Evolutionary conservation across 495 filamentous ascomycete genomes (phyloP), one percentile per base, ranked within the genome.

Genomic region (Daldinia vernicosa): DNA sequence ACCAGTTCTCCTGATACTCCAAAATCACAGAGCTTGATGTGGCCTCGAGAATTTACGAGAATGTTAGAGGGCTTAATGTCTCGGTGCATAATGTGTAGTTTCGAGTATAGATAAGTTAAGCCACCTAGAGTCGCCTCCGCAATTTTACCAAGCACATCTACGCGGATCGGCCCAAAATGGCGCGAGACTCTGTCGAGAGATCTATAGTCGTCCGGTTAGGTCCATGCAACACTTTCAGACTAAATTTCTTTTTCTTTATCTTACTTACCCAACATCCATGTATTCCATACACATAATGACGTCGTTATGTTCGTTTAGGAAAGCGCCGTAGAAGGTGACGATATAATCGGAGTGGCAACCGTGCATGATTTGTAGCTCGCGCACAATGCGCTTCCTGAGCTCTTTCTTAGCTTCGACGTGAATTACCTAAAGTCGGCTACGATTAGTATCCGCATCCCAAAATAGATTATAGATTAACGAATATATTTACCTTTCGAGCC

Each of bases 241-340:
- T 17, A n/a, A n/a, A n/a, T n/a, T 12, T 1, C 32, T 9, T n/a
- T 39, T 39, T 14, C 17, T 24, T n/a, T 51, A 56, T 40, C 43
- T 14, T 17, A 81, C 89, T 78, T 87, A 99, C 95, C 96, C 96
- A 80, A 93, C 93, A 83, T 99, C 95, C 94, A 97, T 97, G 76
- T 99, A 98, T 78, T 99, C 95, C 95, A 99, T 99, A 78, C 95
- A 99, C 91, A 99, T 91, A 66, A 98, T 93, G 67, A 99, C 96
- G 81, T 98, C 95, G 69, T 95, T 92, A 51, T 90, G 91, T 72
- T 97, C 93, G 74, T 97, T 97, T 64, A 98, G 87, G 80, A 98
- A 98, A 24, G 95, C 95, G 53, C 95, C 95, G 74, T 98, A 98
- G 80, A 98, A 98, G 14, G 90, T 96, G 26, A 99, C 95, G 74